Evolutionary conservation across 768 basidiomycete genomes (phyloP), one percentile per base, ranked within the genome.

Genomic region (Candolleomyces eurysporus): DNA sequence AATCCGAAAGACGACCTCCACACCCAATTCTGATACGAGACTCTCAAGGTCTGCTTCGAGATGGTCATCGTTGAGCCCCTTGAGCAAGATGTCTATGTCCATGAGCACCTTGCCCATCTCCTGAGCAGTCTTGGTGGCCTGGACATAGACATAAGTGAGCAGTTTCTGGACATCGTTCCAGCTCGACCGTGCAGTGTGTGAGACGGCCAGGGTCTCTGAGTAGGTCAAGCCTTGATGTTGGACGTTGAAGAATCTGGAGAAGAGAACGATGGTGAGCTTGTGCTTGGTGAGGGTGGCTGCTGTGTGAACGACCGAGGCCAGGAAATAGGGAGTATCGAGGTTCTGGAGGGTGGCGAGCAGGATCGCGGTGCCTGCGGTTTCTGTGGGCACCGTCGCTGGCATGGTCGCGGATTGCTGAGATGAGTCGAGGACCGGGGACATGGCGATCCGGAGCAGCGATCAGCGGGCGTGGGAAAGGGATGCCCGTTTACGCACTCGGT

Each of bases 71-170:
- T 84, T 78, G 57, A 80, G 71, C n/a, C 81, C 86, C 54, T 83
- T 79, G 61, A 96, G 81, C 50, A 92, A 74, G 14, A 96, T 90
- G 66, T 92, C 88, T 52, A 96, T 78, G 58, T 89, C 80, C 80
- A 95, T 83, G 60, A 92, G 79, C 46, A 94, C 75, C 63, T 85
- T 89, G 69, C 84, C 84, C 66, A 79, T 71, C 42, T 83, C 80
- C 68, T 89, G 86, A 14, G 91, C 89, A 46, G 86, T 82, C 66
- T 83, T 87, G 14, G 89, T 89, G n/a, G 92, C 90, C 65, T 90
- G 88, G 3, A 92, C 90, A 72, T 98, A 97, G 43, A 91, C 84
- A 68, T 85, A 89, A 0, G 91, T 91, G 63, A 98, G 79, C 50
- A 96, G 81, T 10, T 82, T 75, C 75, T 96, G 92, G 3, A 95